These are phyloP conservation scores for Saccharomyces pastorianus DNA, from an alignment of 1,139 yeast species.

Conservation along the genomic window DNA sequence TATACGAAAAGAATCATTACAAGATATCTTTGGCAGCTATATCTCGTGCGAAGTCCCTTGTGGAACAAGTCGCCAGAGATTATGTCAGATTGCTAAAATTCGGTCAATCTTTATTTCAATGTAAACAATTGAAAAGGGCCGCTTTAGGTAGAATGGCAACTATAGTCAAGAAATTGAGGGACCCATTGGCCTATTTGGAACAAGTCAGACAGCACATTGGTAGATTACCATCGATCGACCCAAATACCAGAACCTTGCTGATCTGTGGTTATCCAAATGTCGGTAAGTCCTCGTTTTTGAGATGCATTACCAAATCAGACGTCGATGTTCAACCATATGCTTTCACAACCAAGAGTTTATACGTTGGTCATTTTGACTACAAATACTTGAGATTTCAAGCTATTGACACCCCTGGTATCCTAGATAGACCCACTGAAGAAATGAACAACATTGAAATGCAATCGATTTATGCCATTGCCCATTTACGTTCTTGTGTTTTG, in stretches of 20 bases:
- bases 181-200: conserved; percentile 85
- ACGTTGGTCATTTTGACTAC: conserved; percentile 96
- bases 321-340: conserved; percentile 99
- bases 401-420: conserved; percentile 96
- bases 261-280: conserved; percentile 99
- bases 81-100: conserved; percentile 86
- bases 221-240: conserved; percentile 95
- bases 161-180: conserved; percentile 86
- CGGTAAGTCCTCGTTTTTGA: conserved; percentile 92
- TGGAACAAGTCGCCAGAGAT: conserved; percentile 94
- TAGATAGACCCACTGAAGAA: conserved; percentile 97
- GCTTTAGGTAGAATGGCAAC: conserved; percentile 99
- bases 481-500: conserved; percentile 88
- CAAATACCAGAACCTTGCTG: conserved; percentile 92
- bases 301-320: conserved; percentile 92
- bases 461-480: conserved; percentile 96
- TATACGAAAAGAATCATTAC: conserved; percentile 95
- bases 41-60: conserved; percentile 84
- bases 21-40: conserved; percentile 95
- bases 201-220: conserved; percentile 99
- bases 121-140: conserved; percentile 96
- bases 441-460: conserved; percentile 99
- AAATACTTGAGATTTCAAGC: conserved; percentile 97
- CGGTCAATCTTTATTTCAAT: conserved; percentile 95
- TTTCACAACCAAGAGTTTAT: conserved; percentile 89